Percentiles rank a stretch among this genome's conserved stretches.
These are phyloP conservation scores for Solanum hybrid DNA, from an alignment of 305 asterid genomes.

Conservation along the genomic window DNA sequence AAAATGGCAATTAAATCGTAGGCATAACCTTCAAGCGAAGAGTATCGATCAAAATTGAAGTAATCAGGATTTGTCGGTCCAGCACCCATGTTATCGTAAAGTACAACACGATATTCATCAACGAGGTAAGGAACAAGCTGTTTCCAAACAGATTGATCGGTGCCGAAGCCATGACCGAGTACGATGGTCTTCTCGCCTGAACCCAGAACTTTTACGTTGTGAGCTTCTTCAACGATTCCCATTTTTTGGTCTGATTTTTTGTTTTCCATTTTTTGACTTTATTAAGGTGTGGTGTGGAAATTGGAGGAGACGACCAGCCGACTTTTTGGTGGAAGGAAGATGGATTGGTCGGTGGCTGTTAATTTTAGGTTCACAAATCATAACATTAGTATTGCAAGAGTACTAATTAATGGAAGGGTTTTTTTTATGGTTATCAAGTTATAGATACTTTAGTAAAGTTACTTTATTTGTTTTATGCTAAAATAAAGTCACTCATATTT, in stretches of 20 bases:
- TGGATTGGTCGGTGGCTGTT: background rate
- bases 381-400: background rate
- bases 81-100: slow-evolving; percentile 77
- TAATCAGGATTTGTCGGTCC: slow-evolving; percentile 74
- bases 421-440: background rate
- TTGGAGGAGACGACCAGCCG: background rate
- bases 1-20: slow-evolving; percentile 56
- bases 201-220: slow-evolving; percentile 59
- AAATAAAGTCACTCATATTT: background rate
- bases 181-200: slow-evolving; percentile 45
- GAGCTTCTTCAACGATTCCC: slow-evolving; percentile 43
- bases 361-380: background rate
- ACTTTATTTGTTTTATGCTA: background rate
- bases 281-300: background rate
- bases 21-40: slow-evolving; percentile 64
- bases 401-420: background rate
- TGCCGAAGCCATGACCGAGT: slow-evolving; percentile 76
- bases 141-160: slow-evolving; percentile 81
- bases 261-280: background rate
- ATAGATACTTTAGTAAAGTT: background rate
- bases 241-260: background rate
- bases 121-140: slow-evolving; percentile 60
- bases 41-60: slow-evolving; percentile 65
- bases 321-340: background rate
- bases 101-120: slow-evolving; percentile 35